phyloP scores from a whole-genome alignment of 148 eudicot genomes.

The Silene conica region DNA sequence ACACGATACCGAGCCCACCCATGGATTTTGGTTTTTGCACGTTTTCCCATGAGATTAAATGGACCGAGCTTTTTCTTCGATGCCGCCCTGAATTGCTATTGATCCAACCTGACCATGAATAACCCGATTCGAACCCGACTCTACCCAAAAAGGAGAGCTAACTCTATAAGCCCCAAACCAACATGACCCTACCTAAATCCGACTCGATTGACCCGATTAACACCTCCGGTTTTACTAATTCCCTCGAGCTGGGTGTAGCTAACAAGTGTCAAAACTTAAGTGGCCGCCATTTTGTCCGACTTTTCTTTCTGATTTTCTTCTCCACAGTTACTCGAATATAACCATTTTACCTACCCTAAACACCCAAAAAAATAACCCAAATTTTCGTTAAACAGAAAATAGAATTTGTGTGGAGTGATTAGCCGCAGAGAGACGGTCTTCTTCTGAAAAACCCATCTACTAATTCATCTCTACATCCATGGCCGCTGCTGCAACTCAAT shows the following conservation, averaged over 20 bases:
- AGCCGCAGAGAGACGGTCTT: constrained; percentile 14
- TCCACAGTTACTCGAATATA: background rate
- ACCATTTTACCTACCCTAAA: constrained; percentile 6
- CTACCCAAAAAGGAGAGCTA: no score
- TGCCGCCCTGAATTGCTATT: no score
- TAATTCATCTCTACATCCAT: constrained; percentile 10
- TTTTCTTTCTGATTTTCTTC: background rate
- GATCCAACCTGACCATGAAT: no score
- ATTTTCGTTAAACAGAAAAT: background rate
- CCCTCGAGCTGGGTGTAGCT: background rate
- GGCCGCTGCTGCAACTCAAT: constrained; percentile 25
- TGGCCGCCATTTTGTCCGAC: constrained; percentile 7
- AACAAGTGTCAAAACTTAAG: constrained; percentile 5
- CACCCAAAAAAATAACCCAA: background rate
- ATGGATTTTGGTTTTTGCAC: no score
- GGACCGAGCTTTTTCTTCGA: no score
- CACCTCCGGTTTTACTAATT: no score
- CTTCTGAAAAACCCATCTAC: background rate
- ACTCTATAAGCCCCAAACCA: no score
- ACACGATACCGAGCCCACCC: no score
- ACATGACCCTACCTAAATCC: background rate
- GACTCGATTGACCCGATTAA: no score
- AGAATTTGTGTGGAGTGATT: background rate
- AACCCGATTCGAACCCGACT: no score
- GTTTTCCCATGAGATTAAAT: no score